Conservation (phyloP, 2,329 filamentous ascomycete genomes). For the Phaeosphaeriaceae sp. region DNA sequence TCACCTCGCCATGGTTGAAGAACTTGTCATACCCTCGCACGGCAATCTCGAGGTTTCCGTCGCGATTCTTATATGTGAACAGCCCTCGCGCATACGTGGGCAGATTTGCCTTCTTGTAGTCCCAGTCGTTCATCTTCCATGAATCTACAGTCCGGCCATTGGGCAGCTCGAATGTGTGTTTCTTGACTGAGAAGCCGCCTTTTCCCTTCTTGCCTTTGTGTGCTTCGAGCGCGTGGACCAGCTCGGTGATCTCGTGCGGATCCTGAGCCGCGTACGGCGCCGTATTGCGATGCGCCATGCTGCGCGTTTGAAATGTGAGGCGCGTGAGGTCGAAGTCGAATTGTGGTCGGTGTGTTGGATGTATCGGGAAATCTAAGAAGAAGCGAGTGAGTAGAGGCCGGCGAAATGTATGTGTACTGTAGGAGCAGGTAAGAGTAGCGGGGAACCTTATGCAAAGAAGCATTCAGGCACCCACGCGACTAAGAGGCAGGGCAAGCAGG, state of each 20-base stretch:
- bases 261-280: constrained; percentile 75
- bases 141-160: constrained; percentile 78
- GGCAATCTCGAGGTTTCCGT: constrained; percentile 76
- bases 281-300: constrained; percentile 61
- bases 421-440: background rate
- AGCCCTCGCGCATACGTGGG: constrained; percentile 93
- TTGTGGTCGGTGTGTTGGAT: background rate
- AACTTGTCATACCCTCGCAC: constrained; percentile 98
- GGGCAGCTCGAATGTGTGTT: constrained; percentile 75
- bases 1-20: constrained; percentile 89
- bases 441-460: background rate
- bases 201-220: constrained; percentile 55
- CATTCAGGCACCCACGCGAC: constrained; percentile 4
- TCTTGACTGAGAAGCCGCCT: constrained; percentile 75
- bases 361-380: constrained; percentile 15
- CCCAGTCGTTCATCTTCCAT: constrained; percentile 93
- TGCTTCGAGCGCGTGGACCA: constrained; percentile 70
- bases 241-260: constrained; percentile 67
- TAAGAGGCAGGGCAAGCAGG: background rate
- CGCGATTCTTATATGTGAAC: constrained; percentile 78
- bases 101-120: constrained; percentile 86
- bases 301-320: constrained; percentile 7
- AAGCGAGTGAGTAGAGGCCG: constrained; percentile 16
- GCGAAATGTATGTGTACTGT: background rate
- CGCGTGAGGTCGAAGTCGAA: background rate